Base-by-base conservation (phyloP, 2,329 filamentous ascomycete species). In the Aureobasidium leucospermi region DNA sequence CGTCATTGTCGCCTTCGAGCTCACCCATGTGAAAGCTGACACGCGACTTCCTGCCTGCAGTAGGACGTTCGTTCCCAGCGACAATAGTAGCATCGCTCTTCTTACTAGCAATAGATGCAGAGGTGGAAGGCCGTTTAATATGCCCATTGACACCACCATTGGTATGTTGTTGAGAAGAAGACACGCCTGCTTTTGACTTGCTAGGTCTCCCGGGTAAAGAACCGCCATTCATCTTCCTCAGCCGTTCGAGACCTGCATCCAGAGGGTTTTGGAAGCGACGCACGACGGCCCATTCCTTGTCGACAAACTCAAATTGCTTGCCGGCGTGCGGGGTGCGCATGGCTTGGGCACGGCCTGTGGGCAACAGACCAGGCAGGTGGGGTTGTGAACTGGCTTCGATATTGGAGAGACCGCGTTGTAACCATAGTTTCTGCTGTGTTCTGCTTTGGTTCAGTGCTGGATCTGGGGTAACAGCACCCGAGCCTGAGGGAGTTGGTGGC, bases 351-450 rank as follows among this genome's bases (percentile, higher is more conserved):
- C 70, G 70, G 42, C 69, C 70, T 11, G 71, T 67, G 34, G 71
- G 71, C 6, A 75, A 64, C 13, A 73, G 70, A 11, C 71, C 72
- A 53, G 68, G 76, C 62, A 73, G 65, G 64, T 74, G 69, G 60
- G 85, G 81, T 32, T 81, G 75, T 0, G 84, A 84, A 32, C 29
- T 61, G 11, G 58, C 58, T 65, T 90, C 87, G 49, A 90, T 85
- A 64, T 82, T 83, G 3, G 86, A 89, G 68, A 85, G 88, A 32
- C 86, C 87, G 39, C 87, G 81, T 68, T 90, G 86, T 1, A 90
- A 78, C 73, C 89, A 86, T 13, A 90, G 76, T 67, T 90, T 90
- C 70, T 90, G 86, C 71, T 90, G 86, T 1, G 86, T 89, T 13
- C 87, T 80, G 58, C 85, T 88, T 66, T 76, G 63, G 65, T 73